Evolutionary conservation across 75 land plant species (phyloP).

Genomic region (Cryptomeria japonica): DNA sequence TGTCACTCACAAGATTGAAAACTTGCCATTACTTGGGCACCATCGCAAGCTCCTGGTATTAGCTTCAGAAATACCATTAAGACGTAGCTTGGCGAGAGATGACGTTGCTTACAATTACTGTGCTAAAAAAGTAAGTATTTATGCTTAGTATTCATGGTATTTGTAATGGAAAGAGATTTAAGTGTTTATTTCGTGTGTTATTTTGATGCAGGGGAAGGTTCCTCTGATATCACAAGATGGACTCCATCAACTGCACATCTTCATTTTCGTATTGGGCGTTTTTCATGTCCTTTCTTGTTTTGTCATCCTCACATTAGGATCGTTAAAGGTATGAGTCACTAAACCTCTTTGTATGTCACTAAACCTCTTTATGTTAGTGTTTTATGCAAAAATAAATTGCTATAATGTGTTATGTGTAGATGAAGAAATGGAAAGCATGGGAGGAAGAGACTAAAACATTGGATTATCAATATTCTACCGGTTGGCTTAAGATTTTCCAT

Average conservation of each 20-base stretch:
- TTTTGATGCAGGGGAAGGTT: not conserved
- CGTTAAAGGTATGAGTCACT: slow-evolving; percentile 9
- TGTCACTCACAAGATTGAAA: no score
- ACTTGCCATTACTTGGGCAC: no score
- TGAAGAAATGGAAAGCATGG: slow-evolving; percentile 69
- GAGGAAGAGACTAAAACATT: slow-evolving; percentile 36
- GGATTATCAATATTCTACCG: slow-evolving; percentile 35
- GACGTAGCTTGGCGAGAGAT: no score
- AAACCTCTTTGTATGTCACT: no score
- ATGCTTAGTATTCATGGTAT: not conserved
- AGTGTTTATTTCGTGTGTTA: not conserved
- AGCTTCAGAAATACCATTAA: no score
- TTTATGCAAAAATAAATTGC: no score
- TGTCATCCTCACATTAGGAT: slow-evolving; percentile 20
- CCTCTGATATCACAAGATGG: no score
- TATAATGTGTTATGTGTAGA: slow-evolving; percentile 25
- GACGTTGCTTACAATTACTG: not conserved
- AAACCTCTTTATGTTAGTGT: no score
- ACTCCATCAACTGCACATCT: no score
- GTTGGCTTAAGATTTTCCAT: not conserved
- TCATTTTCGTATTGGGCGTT: no score
- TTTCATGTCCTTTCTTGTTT: slow-evolving; percentile 54
- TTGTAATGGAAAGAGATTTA: no score
- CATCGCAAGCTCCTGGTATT: no score
- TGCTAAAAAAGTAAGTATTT: not conserved